phyloP scores from a whole-genome alignment of 352 stramenopile genomes.

The Pythium aphanidermatum region DNA sequence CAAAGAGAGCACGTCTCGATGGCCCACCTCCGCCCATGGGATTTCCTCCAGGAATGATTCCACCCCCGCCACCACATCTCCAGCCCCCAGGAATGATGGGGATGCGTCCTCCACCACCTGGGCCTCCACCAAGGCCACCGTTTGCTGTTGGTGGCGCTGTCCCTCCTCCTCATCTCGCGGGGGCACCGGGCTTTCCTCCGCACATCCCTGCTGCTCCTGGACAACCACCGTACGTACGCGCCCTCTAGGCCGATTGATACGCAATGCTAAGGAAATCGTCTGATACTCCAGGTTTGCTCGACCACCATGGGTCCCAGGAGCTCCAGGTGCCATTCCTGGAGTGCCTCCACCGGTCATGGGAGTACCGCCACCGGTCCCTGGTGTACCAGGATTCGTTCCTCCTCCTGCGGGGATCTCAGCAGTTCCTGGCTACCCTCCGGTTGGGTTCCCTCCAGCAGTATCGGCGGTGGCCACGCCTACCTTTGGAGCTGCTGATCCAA shows the following conservation, averaged over 20 bases:
- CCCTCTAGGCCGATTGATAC: too few species aligned
- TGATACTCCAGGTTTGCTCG: slow-evolving; percentile 11
- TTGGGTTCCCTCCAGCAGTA: slow-evolving; percentile 5
- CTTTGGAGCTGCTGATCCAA: neutral
- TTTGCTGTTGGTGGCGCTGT: slow-evolving; percentile 30
- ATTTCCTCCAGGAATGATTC: slow-evolving; percentile 40
- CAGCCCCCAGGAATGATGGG: slow-evolving; percentile 38
- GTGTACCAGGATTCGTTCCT: slow-evolving; percentile 9
- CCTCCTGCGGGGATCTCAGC: slow-evolving; percentile 2
- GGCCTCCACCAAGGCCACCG: slow-evolving; percentile 24
- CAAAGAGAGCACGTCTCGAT: slow-evolving; percentile 51
- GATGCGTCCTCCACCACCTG: slow-evolving; percentile 44
- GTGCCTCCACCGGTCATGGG: slow-evolving; percentile 20
- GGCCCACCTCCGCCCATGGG: slow-evolving; percentile 24
- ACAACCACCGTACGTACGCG: slow-evolving; percentile 24
- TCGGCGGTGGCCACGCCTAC: neutral
- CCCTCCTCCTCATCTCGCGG: slow-evolving; percentile 19
- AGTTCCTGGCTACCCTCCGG: slow-evolving; percentile 8
- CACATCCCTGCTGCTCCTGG: slow-evolving; percentile 8
- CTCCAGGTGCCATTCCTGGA: slow-evolving; percentile 10
- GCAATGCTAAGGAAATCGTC: too few species aligned
- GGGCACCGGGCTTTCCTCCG: slow-evolving; percentile 10
- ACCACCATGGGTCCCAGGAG: slow-evolving; percentile 15
- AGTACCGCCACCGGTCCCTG: slow-evolving; percentile 22
- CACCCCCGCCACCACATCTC: slow-evolving; percentile 37